Percentiles rank a stretch among this genome's conserved stretches.
These are phyloP conservation scores for Lupinus albus DNA, from an alignment of 306 rosid species.

Conservation along the genomic window DNA sequence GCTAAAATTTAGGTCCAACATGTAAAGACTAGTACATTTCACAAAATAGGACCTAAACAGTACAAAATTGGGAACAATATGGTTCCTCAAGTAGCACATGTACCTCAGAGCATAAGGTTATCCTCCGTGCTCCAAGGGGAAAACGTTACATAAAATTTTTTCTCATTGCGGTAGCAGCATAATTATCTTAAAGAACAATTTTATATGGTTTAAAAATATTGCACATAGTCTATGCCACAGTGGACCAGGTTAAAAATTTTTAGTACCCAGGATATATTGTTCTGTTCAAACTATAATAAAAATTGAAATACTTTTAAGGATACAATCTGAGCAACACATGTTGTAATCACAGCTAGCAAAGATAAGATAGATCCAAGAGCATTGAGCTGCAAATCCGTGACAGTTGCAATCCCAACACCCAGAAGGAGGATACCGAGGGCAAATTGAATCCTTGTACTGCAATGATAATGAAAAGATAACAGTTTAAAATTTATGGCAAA, in stretches of 20 bases:
- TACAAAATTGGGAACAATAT: background rate
- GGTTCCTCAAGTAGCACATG: constrained; percentile 11
- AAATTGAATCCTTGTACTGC: constrained; percentile 86
- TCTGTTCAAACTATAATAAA: constrained; percentile 21
- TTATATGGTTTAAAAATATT: constrained; percentile 28
- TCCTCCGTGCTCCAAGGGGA: constrained; percentile 24
- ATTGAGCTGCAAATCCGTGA: constrained; percentile 92
- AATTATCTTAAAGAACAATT: constrained; percentile 27
- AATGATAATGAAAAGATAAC: constrained; percentile 41
- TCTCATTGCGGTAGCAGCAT: constrained; percentile 19
- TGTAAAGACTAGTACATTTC: constrained; percentile 17
- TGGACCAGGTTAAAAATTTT: constrained; percentile 23
- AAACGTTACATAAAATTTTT: constrained; percentile 14
- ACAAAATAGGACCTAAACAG: constrained; percentile 1
- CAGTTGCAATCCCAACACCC: constrained; percentile 95
- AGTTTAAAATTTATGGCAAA: constrained; percentile 28
- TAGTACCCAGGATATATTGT: background rate
- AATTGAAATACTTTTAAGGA: constrained; percentile 52
- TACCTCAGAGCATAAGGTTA: constrained; percentile 27
- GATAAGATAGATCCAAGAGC: constrained; percentile 82
- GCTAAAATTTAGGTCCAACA: constrained; percentile 21
- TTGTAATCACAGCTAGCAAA: constrained; percentile 82
- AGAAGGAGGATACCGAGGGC: constrained; percentile 74
- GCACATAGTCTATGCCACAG: constrained; percentile 12
- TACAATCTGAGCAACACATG: constrained; percentile 97